These are phyloP conservation scores for Scenedesmus sp. DNA, from an alignment of 163 green algal genomes.

Conservation along the genomic window DNA sequence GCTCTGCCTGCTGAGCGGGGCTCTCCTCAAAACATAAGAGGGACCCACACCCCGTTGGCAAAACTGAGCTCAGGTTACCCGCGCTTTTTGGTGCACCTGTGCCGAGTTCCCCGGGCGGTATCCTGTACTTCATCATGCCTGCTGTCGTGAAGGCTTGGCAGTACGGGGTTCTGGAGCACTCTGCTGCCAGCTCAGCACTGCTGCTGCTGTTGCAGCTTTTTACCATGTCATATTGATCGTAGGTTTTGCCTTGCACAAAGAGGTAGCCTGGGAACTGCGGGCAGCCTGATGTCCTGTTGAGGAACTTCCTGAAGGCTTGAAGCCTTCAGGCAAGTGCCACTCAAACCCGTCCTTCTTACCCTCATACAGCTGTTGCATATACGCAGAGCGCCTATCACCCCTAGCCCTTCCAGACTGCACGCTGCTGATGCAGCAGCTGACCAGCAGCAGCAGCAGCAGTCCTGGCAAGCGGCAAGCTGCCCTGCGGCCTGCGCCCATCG, in stretches of 20 bases:
- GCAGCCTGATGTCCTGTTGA: too few relatives aligned
- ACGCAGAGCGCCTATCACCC: too few relatives aligned
- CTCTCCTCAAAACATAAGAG: neutral
- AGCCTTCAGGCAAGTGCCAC: neutral
- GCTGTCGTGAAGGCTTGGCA: neutral
- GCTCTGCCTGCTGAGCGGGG: neutral
- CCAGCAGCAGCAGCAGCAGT: neutral
- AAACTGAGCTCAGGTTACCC: too few relatives aligned
- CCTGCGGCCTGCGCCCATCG: too few relatives aligned
- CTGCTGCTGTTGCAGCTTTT: too few relatives aligned
- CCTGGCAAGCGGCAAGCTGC: neutral
- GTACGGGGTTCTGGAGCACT: neutral
- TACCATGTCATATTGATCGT: too few relatives aligned
- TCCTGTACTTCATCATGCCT: neutral
- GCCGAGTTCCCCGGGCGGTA: neutral
- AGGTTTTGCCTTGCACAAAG: too few relatives aligned
- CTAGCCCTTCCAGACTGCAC: neutral
- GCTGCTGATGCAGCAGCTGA: neutral
- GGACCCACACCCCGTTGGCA: too few relatives aligned
- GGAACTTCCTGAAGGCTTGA: too few relatives aligned
- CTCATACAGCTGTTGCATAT: neutral
- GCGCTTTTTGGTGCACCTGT: too few relatives aligned
- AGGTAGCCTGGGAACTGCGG: too few relatives aligned
- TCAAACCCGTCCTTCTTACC: too few relatives aligned
- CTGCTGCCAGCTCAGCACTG: neutral